Conservation (phyloP, 2,329 filamentous ascomycete species). For the Fusarium sp. region DNA sequence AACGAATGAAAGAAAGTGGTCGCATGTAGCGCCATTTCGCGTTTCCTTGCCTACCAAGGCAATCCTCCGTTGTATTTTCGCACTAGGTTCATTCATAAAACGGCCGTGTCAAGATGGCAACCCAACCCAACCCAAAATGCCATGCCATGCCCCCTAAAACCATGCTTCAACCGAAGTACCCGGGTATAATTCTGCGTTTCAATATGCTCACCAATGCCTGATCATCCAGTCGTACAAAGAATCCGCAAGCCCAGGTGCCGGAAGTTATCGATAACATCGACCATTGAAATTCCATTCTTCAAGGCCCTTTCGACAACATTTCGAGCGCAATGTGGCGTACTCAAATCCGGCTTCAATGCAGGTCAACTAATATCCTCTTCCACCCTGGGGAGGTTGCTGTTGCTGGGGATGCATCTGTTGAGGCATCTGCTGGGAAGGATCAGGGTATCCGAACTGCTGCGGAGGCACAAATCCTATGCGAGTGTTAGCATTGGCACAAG, state of each 20-base stretch:
- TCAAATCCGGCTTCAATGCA: constrained; percentile 4
- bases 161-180: constrained; percentile 43
- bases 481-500: constrained; percentile 2
- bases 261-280: constrained; percentile 40
- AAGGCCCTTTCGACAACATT: background rate
- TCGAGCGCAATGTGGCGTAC: background rate
- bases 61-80: constrained; percentile 29
- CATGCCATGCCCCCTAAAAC: constrained; percentile 34
- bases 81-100: constrained; percentile 43
- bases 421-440: constrained; percentile 55
- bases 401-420: constrained; percentile 53
- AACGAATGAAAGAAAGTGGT: constrained; percentile 6
- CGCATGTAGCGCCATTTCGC: constrained; percentile 30
- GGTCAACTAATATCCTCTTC: constrained; percentile 55
- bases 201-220: constrained; percentile 44
- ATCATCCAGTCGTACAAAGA: constrained; percentile 44
- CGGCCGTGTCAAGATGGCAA: constrained; percentile 44
- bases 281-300: constrained; percentile 25
- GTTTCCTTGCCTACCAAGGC: constrained; percentile 25
- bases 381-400: constrained; percentile 52
- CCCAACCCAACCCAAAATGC: constrained; percentile 33
- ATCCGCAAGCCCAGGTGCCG: constrained; percentile 40
- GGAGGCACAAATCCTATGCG: constrained; percentile 52
- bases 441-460: constrained; percentile 58
- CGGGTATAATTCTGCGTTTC: constrained; percentile 47